Evolutionary conservation across 1,284 basidiomycete genomes (phyloP).

Genomic region (Leccinum fuscescens): DNA sequence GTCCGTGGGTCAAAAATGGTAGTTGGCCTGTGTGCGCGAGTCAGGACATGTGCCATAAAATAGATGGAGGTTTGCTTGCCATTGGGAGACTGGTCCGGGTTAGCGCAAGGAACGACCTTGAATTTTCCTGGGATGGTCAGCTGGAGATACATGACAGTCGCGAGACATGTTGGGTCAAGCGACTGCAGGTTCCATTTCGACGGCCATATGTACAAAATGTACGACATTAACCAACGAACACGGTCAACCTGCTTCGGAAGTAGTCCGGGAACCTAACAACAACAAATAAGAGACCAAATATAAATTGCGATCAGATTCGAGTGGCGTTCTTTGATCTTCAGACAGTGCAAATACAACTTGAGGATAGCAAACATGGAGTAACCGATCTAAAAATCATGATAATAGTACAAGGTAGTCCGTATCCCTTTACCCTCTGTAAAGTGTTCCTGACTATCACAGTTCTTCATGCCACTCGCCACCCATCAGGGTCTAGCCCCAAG

Average conservation of each 20-base stretch:
- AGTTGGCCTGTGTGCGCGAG: constrained; percentile 53
- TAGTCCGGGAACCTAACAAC: constrained; percentile 15
- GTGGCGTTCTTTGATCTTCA: background rate
- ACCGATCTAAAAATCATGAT: background rate
- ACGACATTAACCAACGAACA: constrained; percentile 19
- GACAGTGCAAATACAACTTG: constrained; percentile 1
- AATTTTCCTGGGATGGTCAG: constrained; percentile 63
- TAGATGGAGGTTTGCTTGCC: constrained; percentile 43
- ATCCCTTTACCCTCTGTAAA: background rate
- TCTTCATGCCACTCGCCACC: background rate
- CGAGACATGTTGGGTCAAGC: constrained; percentile 62
- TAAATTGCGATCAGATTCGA: background rate
- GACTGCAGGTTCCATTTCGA: constrained; percentile 61
- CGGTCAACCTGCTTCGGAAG: constrained; percentile 8
- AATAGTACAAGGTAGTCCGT: background rate
- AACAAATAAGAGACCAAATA: constrained; percentile 20
- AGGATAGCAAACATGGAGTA: background rate
- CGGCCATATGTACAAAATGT: constrained; percentile 66
- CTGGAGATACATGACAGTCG: constrained; percentile 65
- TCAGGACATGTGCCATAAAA: constrained; percentile 6
- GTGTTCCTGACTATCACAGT: background rate
- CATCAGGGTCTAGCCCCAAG: constrained; percentile 7
- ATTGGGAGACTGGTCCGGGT: constrained; percentile 74
- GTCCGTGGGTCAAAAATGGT: constrained; percentile 63
- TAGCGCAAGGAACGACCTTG: constrained; percentile 55